Conservation (phyloP, 2,329 filamentous ascomycete species). For the Bretziella fagacearum region DNA sequence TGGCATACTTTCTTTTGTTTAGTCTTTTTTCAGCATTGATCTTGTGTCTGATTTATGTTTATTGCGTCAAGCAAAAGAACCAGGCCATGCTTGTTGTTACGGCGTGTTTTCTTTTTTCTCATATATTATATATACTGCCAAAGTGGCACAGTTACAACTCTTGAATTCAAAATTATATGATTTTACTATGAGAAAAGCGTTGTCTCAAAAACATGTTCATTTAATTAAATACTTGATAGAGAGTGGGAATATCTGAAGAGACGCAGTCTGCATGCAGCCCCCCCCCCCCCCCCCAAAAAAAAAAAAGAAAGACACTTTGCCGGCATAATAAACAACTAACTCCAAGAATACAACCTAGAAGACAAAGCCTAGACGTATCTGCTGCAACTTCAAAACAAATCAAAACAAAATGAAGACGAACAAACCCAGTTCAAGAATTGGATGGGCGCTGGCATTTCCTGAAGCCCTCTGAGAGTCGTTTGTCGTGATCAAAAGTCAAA, state of each 20-base stretch:
- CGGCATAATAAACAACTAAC: slow-evolving; percentile 4
- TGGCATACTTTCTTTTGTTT: neutral
- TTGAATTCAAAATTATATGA: slow-evolving; percentile 5
- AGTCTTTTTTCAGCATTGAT: neutral
- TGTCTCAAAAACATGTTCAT: slow-evolving; percentile 4
- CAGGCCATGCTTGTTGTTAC: neutral
- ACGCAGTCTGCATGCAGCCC: slow-evolving; percentile 1
- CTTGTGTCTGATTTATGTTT: neutral
- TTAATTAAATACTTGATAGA: slow-evolving; percentile 9
- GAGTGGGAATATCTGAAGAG: neutral
- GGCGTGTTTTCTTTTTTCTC: neutral
- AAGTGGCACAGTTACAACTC: neutral
- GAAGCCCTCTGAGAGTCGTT: too few species aligned
- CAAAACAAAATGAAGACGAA: slow-evolving; percentile 1
- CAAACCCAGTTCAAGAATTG: neutral
- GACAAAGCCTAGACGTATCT: slow-evolving; percentile 5
- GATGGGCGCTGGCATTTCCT: slow-evolving; percentile 1
- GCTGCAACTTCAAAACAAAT: neutral
- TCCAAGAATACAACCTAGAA: slow-evolving; percentile 4
- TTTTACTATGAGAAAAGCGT: neutral
- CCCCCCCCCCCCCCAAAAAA: too few species aligned
- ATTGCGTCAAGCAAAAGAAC: neutral
- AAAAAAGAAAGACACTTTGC: slow-evolving; percentile 4
- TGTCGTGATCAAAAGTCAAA: neutral
- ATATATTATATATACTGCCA: slow-evolving; percentile 5